phyloP scores from a whole-genome alignment of 345 rosid species.

The Salix suchowensis region DNA sequence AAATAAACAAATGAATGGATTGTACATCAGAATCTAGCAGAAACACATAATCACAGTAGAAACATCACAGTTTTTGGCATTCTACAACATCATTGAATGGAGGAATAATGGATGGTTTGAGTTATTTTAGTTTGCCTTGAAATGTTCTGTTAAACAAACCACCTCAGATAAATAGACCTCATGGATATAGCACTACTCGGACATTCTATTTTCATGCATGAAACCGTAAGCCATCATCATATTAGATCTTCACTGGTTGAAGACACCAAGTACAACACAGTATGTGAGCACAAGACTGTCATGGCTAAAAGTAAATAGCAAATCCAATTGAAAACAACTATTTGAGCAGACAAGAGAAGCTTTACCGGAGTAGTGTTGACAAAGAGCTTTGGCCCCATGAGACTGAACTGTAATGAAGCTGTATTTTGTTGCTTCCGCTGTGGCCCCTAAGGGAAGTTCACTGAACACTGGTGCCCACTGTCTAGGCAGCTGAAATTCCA shows the following conservation, averaged over 20 bases:
- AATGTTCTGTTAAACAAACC: too few relatives aligned
- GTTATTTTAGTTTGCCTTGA: too few relatives aligned
- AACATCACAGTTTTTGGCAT: background rate
- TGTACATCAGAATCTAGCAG: slow-evolving; percentile 2
- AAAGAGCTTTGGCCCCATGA: slow-evolving; percentile 85
- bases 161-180: background rate
- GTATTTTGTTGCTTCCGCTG: slow-evolving; percentile 70
- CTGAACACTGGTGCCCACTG: slow-evolving; percentile 98
- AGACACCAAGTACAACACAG: background rate
- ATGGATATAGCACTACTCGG: background rate
- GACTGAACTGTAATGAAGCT: slow-evolving; percentile 76
- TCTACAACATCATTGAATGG: background rate
- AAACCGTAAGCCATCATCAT: too few relatives aligned
- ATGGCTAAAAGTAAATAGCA: background rate
- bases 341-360: slow-evolving; percentile 11
- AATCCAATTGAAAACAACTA: background rate
- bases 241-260: too few relatives aligned
- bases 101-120: too few relatives aligned
- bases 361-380: slow-evolving; percentile 77
- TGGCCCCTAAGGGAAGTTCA: slow-evolving; percentile 96
- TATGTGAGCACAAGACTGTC: background rate
- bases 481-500: slow-evolving; percentile 93
- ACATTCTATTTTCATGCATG: background rate
- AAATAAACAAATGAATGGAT: slow-evolving; percentile 1
- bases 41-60: background rate